Percentiles rank a stretch among this genome's conserved stretches.
phyloP scores from a whole-genome alignment of 148 eudicot species.

The Hydrangea macrophylla region DNA sequence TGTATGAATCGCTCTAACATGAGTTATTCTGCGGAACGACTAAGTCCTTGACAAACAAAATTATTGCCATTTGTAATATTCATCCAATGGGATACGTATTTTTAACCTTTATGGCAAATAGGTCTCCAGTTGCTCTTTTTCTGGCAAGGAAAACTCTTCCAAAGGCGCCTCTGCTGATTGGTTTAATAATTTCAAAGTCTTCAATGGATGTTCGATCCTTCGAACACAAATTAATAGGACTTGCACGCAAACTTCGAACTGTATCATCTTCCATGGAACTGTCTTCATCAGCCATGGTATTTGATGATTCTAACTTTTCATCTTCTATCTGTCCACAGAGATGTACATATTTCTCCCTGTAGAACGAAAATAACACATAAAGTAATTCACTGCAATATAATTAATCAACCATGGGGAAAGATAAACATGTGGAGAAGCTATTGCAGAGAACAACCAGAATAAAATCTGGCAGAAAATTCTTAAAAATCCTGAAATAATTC shows the following conservation, averaged over 20 bases:
- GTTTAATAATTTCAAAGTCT: conserved; percentile 97
- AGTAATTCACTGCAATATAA: conserved; percentile 1
- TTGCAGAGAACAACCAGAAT: background rate
- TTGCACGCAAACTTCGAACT: conserved; percentile 80
- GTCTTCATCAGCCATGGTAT: conserved; percentile 67
- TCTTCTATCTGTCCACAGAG: conserved; percentile 93
- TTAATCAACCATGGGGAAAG: background rate
- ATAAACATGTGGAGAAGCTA: background rate
- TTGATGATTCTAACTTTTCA: conserved; percentile 56
- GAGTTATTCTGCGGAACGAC: conserved; percentile 1
- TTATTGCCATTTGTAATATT: background rate
- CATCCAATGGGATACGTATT: background rate
- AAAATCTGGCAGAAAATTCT: background rate
- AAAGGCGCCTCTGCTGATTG: conserved; percentile 98
- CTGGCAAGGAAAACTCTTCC: conserved; percentile 96
- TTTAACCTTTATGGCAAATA: conserved; percentile 93
- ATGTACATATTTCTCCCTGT: conserved; percentile 90
- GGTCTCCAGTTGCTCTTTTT: conserved; percentile 94
- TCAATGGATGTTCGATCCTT: conserved; percentile 92
- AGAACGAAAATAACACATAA: background rate
- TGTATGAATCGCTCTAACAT: conserved; percentile 31
- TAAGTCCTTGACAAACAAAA: background rate
- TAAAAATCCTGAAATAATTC: background rate
- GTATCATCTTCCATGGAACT: conserved; percentile 75
- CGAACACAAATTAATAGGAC: conserved; percentile 73